Base-by-base conservation (phyloP, 331 rosid genomes). In the Quercus lobata region DNA sequence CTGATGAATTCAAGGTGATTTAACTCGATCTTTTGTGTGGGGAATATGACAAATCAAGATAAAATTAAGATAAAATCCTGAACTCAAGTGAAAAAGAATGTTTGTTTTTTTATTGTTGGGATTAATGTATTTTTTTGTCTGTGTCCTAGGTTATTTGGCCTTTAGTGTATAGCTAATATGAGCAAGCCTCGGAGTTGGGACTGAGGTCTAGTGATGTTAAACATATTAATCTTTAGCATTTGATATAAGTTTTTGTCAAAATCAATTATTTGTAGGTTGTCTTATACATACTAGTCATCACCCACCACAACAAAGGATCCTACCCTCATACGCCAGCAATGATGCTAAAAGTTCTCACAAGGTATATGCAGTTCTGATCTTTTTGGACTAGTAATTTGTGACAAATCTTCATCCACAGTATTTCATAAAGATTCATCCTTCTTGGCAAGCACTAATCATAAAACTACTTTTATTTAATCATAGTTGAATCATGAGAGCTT, bases 281-380 rank as follows among this genome's bases (percentile, higher is more conserved):
- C 79, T 58, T 73, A 84, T 76, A 53, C 80, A 54, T n/a, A 22
- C 53, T 34, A 37, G 77, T 71, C 77, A 79, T 60, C 30, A 30
- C 53, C 77, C 82, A 79, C 75, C 35, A 25, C 73, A 49, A 60
- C 82, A 58, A 29, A 11, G 18, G 55, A 60, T 54, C 37, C 80
- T 49, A 46, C 65, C 52, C 27, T 25, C 8, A 62, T 25, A 62
- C 69, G 19, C 37, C n/a, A 29, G 11, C 41, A 6, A 15, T 63
- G 7, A 63, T 63, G 16, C 11, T 12, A 19, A 68, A 68, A 60
- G 32, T 25, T 35, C 22, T 30, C 15, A 19, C 72, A 68, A 3
- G 17, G 17, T 14, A 63, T 35, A 27, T 63, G 41, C 30, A 34
- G 17, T 34, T 35, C 25, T 34, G 27, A 35, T 68, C 72, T 34